Percentiles rank a stretch among this genome's conserved stretches.
These are phyloP conservation scores for Anisogramma anomala DNA, from an alignment of 2,329 filamentous ascomycete genomes.

Conservation along the genomic window DNA sequence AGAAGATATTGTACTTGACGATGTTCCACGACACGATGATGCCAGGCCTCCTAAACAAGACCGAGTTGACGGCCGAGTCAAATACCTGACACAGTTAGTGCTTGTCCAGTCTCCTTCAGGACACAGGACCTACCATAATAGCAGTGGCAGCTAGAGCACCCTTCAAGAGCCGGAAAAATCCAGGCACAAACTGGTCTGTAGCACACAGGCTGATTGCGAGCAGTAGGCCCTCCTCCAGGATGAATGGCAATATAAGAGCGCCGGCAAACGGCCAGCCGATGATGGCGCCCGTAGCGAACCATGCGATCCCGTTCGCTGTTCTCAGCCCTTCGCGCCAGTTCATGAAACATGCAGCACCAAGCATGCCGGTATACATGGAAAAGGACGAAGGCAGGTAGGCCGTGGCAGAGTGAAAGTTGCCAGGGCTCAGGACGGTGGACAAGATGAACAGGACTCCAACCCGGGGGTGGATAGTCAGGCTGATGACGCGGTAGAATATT, in stretches of 20 bases:
- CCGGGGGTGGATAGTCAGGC: slow-evolving; percentile 63
- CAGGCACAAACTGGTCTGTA: slow-evolving; percentile 47
- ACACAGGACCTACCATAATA: slow-evolving; percentile 48
- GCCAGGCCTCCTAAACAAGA: slow-evolving; percentile 71
- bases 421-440: slow-evolving; percentile 66
- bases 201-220: slow-evolving; percentile 44
- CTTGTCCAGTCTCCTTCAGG: slow-evolving; percentile 15
- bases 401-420: slow-evolving; percentile 84
- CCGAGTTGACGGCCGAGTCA: slow-evolving; percentile 63
- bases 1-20: slow-evolving; percentile 89
- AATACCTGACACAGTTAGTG: slow-evolving; percentile 37
- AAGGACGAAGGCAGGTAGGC: slow-evolving; percentile 90
- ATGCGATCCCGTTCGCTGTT: slow-evolving; percentile 75
- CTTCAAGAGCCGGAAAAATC: slow-evolving; percentile 50
- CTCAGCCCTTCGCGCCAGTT: slow-evolving; percentile 72
- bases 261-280: slow-evolving; percentile 92
- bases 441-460: slow-evolving; percentile 79
- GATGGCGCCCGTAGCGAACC: slow-evolving; percentile 76
- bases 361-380: slow-evolving; percentile 85
- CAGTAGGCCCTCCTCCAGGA: slow-evolving; percentile 57
- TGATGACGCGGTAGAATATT: slow-evolving; percentile 66
- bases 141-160: slow-evolving; percentile 55
- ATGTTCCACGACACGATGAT: slow-evolving; percentile 77
- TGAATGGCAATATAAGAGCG: slow-evolving; percentile 68
- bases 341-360: slow-evolving; percentile 82